Conservation (phyloP, 768 basidiomycete genomes). For the Polyporus arcularius region DNA sequence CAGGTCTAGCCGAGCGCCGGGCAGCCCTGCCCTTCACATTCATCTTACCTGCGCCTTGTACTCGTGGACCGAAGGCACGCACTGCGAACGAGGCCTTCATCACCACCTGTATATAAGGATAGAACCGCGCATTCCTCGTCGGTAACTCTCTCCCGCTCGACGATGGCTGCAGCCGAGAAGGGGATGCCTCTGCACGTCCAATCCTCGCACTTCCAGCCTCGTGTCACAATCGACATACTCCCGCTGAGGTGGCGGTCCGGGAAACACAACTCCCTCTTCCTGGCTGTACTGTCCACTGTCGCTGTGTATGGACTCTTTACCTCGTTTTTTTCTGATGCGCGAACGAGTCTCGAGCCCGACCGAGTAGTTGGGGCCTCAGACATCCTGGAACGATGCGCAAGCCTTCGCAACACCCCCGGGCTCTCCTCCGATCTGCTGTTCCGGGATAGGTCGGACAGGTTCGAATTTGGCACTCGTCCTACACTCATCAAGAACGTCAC, state of each 20-base stretch:
- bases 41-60: neutral
- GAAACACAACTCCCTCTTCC: neutral
- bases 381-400: slow-evolving; percentile 34
- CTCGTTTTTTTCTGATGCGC: neutral
- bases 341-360: neutral
- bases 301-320: neutral
- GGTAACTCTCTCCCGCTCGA: neutral
- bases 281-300: neutral
- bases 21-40: neutral
- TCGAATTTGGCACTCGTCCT: slow-evolving; percentile 62
- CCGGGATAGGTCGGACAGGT: slow-evolving; percentile 56
- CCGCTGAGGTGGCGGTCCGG: neutral
- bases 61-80: slow-evolving; percentile 4
- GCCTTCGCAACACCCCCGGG: slow-evolving; percentile 29
- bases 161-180: neutral
- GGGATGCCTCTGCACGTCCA: neutral
- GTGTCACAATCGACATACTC: neutral
- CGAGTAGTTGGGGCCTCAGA: slow-evolving; percentile 21
- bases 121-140: neutral
- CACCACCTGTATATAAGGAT: slow-evolving; percentile 5
- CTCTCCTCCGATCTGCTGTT: slow-evolving; percentile 31
- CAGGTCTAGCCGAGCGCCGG: too few species aligned
- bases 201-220: neutral
- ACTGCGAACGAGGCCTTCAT: slow-evolving; percentile 11
- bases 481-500: slow-evolving; percentile 74